Conservation (phyloP, 2,329 filamentous ascomycete genomes). For the Ramichloridium luteum region DNA sequence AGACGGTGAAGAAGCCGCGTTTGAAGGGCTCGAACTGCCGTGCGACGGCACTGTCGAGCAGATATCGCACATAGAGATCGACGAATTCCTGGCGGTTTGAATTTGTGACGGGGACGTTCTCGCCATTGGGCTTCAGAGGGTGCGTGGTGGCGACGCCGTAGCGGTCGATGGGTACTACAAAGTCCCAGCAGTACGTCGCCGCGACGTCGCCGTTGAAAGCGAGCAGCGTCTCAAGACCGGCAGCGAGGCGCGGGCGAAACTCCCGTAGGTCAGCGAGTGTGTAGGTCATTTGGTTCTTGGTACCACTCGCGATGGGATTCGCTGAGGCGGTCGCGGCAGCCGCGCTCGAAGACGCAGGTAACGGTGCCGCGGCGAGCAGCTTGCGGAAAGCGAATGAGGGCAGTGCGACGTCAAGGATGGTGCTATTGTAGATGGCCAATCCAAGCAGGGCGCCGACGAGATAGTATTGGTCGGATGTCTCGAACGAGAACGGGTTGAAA, state of each 20-base stretch:
- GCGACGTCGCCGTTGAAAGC: conserved; percentile 79
- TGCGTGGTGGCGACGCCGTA: conserved; percentile 58
- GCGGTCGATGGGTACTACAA: conserved; percentile 62
- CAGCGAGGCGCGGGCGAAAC: conserved; percentile 63
- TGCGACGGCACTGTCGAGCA: conserved; percentile 64
- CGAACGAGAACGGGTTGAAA: conserved; percentile 82
- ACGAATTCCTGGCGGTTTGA: conserved; percentile 76
- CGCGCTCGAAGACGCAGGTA: too few relatives aligned
- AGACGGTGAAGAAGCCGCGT: conserved; percentile 84
- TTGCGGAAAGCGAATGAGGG: conserved; percentile 86
- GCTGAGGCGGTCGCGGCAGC: conserved; percentile 44
- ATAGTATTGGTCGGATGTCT: conserved; percentile 85
- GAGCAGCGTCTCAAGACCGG: conserved; percentile 61
- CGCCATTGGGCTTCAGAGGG: conserved; percentile 63
- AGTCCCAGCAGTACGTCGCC: conserved; percentile 67
- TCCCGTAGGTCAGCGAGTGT: conserved; percentile 73
- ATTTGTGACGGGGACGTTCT: conserved; percentile 67
- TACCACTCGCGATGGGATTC: conserved; percentile 31
- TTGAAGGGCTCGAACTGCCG: conserved; percentile 91
- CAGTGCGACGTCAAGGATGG: conserved; percentile 76
- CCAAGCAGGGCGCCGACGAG: conserved; percentile 79
- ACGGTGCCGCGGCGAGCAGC: conserved; percentile 63
- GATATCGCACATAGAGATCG: conserved; percentile 66
- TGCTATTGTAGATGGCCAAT: conserved; percentile 88
- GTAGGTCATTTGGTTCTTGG: conserved; percentile 48